Base-by-base conservation (phyloP, 306 rosid genomes). In the Ammopiptanthus mongolicus region DNA sequence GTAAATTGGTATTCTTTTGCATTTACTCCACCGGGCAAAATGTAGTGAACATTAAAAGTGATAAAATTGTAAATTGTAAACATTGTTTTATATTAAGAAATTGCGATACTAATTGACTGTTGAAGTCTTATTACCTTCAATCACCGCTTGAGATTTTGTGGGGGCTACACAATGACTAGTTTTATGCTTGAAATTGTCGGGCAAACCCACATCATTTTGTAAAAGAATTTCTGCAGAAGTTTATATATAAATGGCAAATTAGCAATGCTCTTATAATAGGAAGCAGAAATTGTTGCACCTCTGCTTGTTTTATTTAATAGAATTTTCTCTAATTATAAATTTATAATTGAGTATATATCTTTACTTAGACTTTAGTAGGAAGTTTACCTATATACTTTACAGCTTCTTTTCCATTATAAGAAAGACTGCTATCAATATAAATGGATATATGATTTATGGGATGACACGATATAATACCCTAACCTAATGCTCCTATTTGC, bases 41-140 rank as follows among this genome's bases (percentile, higher is more conserved):
- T 25, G 34, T 72, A 19, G 70, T 39, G n/a, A 59, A 71, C 70
- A 8, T 55, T 65, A 21, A 15, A 6, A 55, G 51, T 41, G 23
- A 63, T 29, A 61, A 61, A 21, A 56, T 25, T 25, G 25, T 55
- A n/a, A n/a, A n/a, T n/a, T n/a, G n/a, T n/a, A n/a, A n/a, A n/a
- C n/a, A n/a, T n/a, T n/a, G n/a, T n/a, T n/a, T n/a, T 67, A 77
- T 51, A n/a, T n/a, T 5, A 18, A 55, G 56, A 29, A 56, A 56
- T 83, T 70, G 79, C 51, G 53, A 47, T 55, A 31, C 70, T 22
- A 53, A 17, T 10, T 59, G 31, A 23, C 31, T 39, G 34, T 47
- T 63, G 52, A 63, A 58, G 81, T 76, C 73, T 51, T 65, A 33
- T 65, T 36, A 17, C 75, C 44, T 47, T 29, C 48, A 28, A 48